A percentile compares a stretch with the other conserved stretches of the same genome.
phyloP scores from a whole-genome alignment of 2,329 filamentous ascomycete species.

The Chrysosphaeria jannelii region DNA sequence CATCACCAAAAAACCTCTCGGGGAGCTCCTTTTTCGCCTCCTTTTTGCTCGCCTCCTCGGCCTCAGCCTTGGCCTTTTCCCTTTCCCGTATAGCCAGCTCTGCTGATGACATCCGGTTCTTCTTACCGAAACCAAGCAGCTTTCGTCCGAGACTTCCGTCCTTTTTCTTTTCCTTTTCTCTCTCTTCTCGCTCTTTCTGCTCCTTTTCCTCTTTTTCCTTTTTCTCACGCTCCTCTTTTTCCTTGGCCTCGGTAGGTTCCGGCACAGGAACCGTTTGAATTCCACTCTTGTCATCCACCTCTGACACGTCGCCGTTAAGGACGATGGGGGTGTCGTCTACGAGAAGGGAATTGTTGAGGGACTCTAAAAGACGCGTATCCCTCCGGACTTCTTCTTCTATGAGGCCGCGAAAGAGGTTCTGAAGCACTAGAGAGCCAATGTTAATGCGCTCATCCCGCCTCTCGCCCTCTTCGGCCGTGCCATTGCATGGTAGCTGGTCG shows the following conservation, averaged over 20 bases:
- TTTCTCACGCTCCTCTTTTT: too few relatives aligned
- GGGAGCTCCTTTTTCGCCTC: conserved; percentile 49
- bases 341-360: too few relatives aligned
- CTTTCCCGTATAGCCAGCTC: too few relatives aligned
- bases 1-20: conserved; percentile 42
- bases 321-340: too few relatives aligned
- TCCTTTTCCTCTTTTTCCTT: conserved; percentile 1
- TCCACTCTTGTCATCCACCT: too few relatives aligned
- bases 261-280: too few relatives aligned
- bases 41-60: too few relatives aligned
- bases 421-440: conserved; percentile 81
- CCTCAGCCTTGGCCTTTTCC: background rate
- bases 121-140: conserved; percentile 59
- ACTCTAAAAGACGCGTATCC: too few relatives aligned
- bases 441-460: conserved; percentile 44
- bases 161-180: conserved; percentile 14
- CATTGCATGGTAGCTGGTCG: conserved; percentile 32
- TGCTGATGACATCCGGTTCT: conserved; percentile 34
- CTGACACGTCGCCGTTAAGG: too few relatives aligned
- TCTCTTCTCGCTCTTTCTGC: conserved; percentile 4
- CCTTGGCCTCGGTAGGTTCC: too few relatives aligned
- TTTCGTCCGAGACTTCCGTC: conserved; percentile 58
- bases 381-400: conserved; percentile 73
- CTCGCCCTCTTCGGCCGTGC: background rate
- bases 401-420: conserved; percentile 69